These are phyloP conservation scores for Echria macrotheca DNA, from an alignment of 495 filamentous ascomycete genomes.

Conservation along the genomic window DNA sequence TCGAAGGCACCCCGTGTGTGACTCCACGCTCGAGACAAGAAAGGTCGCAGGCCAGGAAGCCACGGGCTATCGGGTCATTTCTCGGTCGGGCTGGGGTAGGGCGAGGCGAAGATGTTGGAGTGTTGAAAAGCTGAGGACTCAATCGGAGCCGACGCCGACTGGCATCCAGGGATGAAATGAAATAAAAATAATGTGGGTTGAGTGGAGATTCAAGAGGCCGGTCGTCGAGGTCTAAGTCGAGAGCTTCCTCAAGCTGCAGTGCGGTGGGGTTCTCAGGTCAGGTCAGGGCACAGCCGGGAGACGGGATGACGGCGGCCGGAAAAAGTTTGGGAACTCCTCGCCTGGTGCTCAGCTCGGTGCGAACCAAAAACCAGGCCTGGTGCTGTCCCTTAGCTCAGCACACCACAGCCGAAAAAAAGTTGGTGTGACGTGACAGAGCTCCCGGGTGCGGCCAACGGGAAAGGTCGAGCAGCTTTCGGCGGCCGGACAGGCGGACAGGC, in stretches of 20 bases:
- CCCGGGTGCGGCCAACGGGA: not conserved
- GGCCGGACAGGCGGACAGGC: not conserved
- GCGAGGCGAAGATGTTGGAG: slow-evolving; percentile 6
- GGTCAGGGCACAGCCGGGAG: slow-evolving; percentile 6
- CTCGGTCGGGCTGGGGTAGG: slow-evolving; percentile 11
- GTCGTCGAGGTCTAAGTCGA: slow-evolving; percentile 21
- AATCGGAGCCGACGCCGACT: slow-evolving; percentile 17
- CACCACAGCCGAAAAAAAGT: slow-evolving; percentile 4
- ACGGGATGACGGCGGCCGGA: slow-evolving; percentile 22
- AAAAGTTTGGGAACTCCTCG: slow-evolving; percentile 15
- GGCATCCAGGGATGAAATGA: slow-evolving; percentile 7
- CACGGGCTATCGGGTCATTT: slow-evolving; percentile 25
- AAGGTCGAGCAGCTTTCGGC: slow-evolving; percentile 11
- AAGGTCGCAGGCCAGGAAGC: slow-evolving; percentile 20
- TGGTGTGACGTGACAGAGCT: slow-evolving; percentile 3
- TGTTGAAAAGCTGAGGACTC: slow-evolving; percentile 23
- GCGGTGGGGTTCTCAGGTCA: slow-evolving; percentile 18
- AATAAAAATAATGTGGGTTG: slow-evolving; percentile 31
- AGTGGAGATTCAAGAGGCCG: slow-evolving; percentile 26
- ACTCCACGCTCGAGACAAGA: slow-evolving; percentile 20
- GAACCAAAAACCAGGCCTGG: not conserved
- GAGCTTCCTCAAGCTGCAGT: slow-evolving; percentile 13
- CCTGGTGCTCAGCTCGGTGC: slow-evolving; percentile 18
- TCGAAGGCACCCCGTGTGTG: slow-evolving; percentile 3
- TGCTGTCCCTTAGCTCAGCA: slow-evolving; percentile 23